Evolutionary conservation across 345 rosid genomes (phyloP).

Genomic region (Rhodamnia rubescens): DNA sequence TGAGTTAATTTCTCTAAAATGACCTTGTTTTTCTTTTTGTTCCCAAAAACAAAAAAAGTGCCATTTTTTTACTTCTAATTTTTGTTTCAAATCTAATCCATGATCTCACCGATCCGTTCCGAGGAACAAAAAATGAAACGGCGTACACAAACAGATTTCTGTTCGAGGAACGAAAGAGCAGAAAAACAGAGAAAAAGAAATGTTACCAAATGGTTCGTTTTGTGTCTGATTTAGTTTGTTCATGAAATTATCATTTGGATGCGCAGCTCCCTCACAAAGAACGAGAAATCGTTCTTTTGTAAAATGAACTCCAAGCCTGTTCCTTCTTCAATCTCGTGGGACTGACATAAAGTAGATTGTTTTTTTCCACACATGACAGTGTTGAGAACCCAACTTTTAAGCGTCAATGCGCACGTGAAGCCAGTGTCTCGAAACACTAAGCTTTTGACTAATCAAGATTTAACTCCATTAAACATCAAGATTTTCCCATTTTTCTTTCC

Average conservation of each 20-base stretch:
- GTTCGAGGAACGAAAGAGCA: no score
- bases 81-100: no score
- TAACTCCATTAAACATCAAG: neutral
- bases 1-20: no score
- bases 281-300: neutral
- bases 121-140: no score
- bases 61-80: no score
- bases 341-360: neutral
- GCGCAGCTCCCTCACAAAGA: no score
- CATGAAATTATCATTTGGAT: neutral
- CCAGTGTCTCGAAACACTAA: neutral
- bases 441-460: neutral
- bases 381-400: neutral
- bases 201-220: no score
- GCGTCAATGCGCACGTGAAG: neutral
- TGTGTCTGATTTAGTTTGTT: neutral
- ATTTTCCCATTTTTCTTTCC: neutral
- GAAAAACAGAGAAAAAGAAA: no score
- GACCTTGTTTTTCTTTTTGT: no score
- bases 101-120: no score
- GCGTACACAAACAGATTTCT: no score
- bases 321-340: neutral
- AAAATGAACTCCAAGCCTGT: neutral
- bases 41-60: no score
- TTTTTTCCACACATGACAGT: neutral